Conservation (phyloP, 805 yeast species). For the Candida morakotiae region DNA sequence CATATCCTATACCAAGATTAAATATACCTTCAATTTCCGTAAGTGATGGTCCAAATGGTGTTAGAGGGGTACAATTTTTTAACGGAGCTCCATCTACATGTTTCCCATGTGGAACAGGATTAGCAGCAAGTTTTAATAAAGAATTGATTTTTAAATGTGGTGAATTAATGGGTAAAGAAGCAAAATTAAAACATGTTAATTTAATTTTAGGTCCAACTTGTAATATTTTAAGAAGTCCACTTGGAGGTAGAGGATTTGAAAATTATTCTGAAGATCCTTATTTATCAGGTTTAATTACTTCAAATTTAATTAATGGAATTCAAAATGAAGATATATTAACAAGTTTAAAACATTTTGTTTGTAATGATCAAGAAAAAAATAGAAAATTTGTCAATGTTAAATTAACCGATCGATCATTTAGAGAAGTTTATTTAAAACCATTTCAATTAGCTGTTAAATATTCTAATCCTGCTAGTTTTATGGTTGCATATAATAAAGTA, state of each 20-base stretch:
- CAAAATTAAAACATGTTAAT: slow-evolving; percentile 25
- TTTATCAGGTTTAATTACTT: slow-evolving; percentile 24
- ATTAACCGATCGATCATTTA: slow-evolving; percentile 25
- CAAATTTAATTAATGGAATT: slow-evolving; percentile 23
- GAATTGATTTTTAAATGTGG: slow-evolving; percentile 23
- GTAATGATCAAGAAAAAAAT: slow-evolving; percentile 30
- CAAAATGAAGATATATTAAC: slow-evolving; percentile 26
- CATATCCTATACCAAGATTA: slow-evolving; percentile 33
- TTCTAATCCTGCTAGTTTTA: slow-evolving; percentile 23
- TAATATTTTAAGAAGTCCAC: slow-evolving; percentile 30
- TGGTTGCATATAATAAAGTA: slow-evolving; percentile 29
- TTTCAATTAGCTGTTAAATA: slow-evolving; percentile 28
- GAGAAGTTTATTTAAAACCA: slow-evolving; percentile 32
- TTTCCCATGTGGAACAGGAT: slow-evolving; percentile 32
- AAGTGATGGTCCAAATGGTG: slow-evolving; percentile 32
- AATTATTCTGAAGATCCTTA: slow-evolving; percentile 31
- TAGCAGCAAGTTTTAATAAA: slow-evolving; percentile 28
- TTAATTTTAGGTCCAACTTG: slow-evolving; percentile 31
- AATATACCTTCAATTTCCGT: slow-evolving; percentile 45
- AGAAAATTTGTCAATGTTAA: slow-evolving; percentile 25
- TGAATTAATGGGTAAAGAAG: slow-evolving; percentile 27
- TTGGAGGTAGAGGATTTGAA: slow-evolving; percentile 33
- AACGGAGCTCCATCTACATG: slow-evolving; percentile 26
- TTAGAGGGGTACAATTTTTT: slow-evolving; percentile 27
- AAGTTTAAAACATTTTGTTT: slow-evolving; percentile 28